Evolutionary conservation across 768 basidiomycete species (phyloP).

Genomic region (Rhodotorula babjevae): DNA sequence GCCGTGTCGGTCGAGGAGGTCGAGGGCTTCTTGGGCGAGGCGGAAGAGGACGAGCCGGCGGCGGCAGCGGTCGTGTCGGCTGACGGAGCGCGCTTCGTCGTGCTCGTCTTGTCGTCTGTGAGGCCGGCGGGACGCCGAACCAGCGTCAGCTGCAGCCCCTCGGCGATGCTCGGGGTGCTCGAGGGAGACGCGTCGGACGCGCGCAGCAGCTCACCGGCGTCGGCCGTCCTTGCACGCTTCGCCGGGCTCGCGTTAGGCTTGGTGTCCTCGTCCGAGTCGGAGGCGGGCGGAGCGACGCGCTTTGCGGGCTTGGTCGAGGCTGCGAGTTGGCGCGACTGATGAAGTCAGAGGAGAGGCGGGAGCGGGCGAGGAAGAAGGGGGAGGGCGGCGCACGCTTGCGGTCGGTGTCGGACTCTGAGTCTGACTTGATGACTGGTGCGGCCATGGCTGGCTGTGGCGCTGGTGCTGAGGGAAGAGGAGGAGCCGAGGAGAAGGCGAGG

Average conservation of each 20-base stretch:
- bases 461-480: background rate
- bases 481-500: background rate
- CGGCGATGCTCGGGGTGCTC: background rate
- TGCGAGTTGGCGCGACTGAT: background rate
- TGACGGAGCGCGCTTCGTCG: background rate
- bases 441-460: background rate
- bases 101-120: background rate
- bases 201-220: background rate
- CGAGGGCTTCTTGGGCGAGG: slow-evolving; percentile 21
- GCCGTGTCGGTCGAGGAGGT: background rate
- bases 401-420: background rate
- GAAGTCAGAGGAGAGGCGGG: background rate
- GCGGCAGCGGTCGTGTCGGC: too few species aligned
- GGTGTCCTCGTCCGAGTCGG: background rate
- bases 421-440: background rate
- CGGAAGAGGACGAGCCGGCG: background rate
- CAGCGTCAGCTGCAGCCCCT: too few species aligned
- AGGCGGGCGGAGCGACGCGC: background rate
- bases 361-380: background rate
- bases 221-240: background rate
- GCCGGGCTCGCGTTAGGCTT: background rate
- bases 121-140: too few species aligned
- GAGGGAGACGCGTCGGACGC: background rate
- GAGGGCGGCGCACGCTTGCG: background rate
- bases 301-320: background rate